These are phyloP conservation scores for Trichosporon ovoides DNA, from an alignment of 1,284 basidiomycete genomes.

Conservation along the genomic window DNA sequence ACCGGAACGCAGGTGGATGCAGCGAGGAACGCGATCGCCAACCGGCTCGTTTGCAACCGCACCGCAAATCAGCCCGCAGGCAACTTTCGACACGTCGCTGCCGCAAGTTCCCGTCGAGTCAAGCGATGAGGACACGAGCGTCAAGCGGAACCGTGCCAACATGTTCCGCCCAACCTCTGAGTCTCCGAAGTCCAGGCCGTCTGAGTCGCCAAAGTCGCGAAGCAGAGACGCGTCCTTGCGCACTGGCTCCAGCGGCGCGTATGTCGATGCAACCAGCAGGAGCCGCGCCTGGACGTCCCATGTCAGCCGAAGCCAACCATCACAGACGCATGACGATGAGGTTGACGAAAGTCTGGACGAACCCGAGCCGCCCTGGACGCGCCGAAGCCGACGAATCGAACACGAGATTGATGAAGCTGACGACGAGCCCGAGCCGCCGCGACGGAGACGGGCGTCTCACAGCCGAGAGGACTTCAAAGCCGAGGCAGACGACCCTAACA, in stretches of 20 bases:
- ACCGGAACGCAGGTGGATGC: neutral
- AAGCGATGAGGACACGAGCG: neutral
- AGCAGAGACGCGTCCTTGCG: too few relatives aligned
- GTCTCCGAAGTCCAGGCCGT: constrained; percentile 17
- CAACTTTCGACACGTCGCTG: constrained; percentile 17
- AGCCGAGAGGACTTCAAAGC: too few relatives aligned
- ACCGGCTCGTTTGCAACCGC: constrained; percentile 1
- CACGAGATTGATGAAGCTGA: too few relatives aligned
- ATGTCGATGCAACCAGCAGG: neutral
- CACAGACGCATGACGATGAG: constrained; percentile 5
- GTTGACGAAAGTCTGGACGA: neutral
- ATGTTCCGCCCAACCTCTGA: neutral
- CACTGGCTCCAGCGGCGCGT: neutral
- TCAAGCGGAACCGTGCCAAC: neutral
- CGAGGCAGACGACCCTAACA: too few relatives aligned
- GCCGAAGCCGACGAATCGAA: too few relatives aligned
- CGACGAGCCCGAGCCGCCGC: too few relatives aligned
- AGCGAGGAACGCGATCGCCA: constrained; percentile 1
- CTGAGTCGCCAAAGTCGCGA: neutral
- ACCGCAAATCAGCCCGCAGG: neutral
- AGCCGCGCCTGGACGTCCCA: neutral
- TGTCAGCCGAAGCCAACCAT: neutral
- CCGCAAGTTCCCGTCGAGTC: constrained; percentile 26
- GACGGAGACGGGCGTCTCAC: too few relatives aligned
- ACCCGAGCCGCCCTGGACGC: neutral